A percentile compares a stretch with the other conserved stretches of the same genome.
phyloP scores from a whole-genome alignment of 2,329 filamentous ascomycete genomes.

The Berkeleyomyces basicola region DNA sequence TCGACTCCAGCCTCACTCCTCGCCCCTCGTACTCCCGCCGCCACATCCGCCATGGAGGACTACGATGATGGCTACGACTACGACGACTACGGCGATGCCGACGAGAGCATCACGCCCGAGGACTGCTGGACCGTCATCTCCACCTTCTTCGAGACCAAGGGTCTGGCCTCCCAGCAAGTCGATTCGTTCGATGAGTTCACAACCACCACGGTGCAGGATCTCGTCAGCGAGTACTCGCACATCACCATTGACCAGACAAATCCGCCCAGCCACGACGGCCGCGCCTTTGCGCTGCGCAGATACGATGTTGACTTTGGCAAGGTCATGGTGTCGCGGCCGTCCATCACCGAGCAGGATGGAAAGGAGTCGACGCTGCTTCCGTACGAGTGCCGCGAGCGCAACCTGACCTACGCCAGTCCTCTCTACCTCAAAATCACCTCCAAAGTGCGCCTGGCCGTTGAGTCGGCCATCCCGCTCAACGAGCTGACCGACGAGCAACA shows the following conservation, averaged over 20 bases:
- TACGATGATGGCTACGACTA: constrained; percentile 46
- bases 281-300: constrained; percentile 69
- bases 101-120: constrained; percentile 70
- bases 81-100: constrained; percentile 52
- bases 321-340: constrained; percentile 74
- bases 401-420: constrained; percentile 85
- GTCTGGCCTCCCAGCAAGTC: constrained; percentile 90
- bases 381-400: constrained; percentile 88
- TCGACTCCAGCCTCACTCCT: neutral
- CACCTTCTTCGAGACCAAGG: constrained; percentile 91
- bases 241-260: constrained; percentile 90
- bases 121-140: constrained; percentile 98
- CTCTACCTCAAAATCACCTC: constrained; percentile 81
- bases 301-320: constrained; percentile 93
- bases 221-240: constrained; percentile 80
- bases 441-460: constrained; percentile 67
- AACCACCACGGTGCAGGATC: constrained; percentile 80
- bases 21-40: constrained; percentile 15
- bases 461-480: constrained; percentile 48
- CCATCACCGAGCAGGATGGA: constrained; percentile 85
- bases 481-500: constrained; percentile 53
- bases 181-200: constrained; percentile 98
- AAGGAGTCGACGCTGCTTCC: constrained; percentile 72
- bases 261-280: constrained; percentile 56
- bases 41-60: constrained; percentile 31